These are phyloP conservation scores for Pyrrhoderma lamaoense DNA, from an alignment of 1,284 basidiomycete species.

Conservation along the genomic window DNA sequence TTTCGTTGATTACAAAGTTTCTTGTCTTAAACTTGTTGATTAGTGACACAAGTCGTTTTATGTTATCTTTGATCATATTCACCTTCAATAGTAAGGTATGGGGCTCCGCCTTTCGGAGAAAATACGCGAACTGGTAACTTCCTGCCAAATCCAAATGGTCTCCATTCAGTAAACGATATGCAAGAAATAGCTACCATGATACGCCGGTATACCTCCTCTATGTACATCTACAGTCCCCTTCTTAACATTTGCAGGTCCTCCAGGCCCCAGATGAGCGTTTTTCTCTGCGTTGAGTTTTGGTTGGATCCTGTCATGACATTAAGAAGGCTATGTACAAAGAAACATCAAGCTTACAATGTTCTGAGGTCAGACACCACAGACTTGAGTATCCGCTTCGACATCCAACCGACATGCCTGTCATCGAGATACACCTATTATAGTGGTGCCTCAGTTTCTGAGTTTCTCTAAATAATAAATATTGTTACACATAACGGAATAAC, in stretches of 20 bases:
- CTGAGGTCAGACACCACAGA: constrained; percentile 64
- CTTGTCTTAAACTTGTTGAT: constrained; percentile 36
- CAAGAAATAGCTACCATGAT: constrained; percentile 7
- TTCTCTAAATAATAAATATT: not conserved
- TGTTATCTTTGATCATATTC: constrained; percentile 2
- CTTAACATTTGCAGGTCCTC: constrained; percentile 40
- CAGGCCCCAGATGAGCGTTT: constrained; percentile 34
- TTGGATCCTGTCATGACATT: constrained; percentile 41
- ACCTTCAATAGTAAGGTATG: constrained; percentile 73
- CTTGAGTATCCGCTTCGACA: constrained; percentile 65
- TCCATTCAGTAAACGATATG: constrained; percentile 10
- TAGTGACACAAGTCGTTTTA: not conserved
- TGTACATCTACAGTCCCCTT: constrained; percentile 63
- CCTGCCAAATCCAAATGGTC: constrained; percentile 35
- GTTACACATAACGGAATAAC: constrained; percentile 68
- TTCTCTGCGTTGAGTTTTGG: constrained; percentile 59
- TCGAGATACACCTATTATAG: constrained; percentile 60
- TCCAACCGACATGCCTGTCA: constrained; percentile 71
- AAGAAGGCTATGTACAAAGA: constrained; percentile 5
- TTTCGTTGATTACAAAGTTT: constrained; percentile 30
- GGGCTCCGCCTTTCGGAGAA: constrained; percentile 66
- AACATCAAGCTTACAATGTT: constrained; percentile 43
- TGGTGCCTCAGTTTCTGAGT: not conserved
- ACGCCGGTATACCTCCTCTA: constrained; percentile 48
- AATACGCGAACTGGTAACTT: constrained; percentile 74